These are phyloP conservation scores for Eustoma russellianum DNA, from an alignment of 257 asterid species.

Conservation along the genomic window DNA sequence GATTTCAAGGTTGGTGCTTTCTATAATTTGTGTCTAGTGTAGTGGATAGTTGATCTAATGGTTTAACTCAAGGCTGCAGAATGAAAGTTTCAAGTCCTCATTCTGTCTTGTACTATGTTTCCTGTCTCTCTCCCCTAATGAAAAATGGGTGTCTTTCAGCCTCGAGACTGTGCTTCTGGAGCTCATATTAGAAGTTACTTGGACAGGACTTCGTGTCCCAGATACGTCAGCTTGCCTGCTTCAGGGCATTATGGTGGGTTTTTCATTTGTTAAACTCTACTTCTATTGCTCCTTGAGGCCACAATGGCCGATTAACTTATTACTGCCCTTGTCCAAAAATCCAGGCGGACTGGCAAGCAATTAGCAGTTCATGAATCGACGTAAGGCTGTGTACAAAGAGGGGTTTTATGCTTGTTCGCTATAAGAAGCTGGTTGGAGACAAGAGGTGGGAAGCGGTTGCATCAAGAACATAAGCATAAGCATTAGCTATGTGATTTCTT, in stretches of 20 bases:
- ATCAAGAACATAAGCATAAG: no score
- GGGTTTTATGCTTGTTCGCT: no score
- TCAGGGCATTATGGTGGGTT: slow-evolving; percentile 36
- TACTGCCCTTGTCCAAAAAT: background rate
- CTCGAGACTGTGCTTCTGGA: slow-evolving; percentile 53
- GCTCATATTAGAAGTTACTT: slow-evolving; percentile 29
- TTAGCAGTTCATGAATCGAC: background rate
- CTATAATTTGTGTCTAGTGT: background rate
- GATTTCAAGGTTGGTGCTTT: slow-evolving; percentile 57
- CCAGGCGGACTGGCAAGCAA: background rate
- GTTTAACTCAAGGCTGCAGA: background rate
- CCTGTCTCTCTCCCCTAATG: background rate
- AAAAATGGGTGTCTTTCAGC: slow-evolving; percentile 34
- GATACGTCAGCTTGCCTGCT: slow-evolving; percentile 64
- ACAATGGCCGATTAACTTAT: background rate
- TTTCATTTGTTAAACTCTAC: background rate
- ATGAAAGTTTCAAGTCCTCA: background rate
- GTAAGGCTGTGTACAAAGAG: background rate
- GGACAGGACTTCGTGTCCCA: slow-evolving; percentile 50
- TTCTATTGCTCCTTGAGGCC: no score
- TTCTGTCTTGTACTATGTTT: background rate
- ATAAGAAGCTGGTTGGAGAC: no score
- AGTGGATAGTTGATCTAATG: background rate
- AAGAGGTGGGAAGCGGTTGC: no score
- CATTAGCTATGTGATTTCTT: no score